Evolutionary conservation across 805 yeast species (phyloP).

Genomic region (Yarrowia alimentaria): DNA sequence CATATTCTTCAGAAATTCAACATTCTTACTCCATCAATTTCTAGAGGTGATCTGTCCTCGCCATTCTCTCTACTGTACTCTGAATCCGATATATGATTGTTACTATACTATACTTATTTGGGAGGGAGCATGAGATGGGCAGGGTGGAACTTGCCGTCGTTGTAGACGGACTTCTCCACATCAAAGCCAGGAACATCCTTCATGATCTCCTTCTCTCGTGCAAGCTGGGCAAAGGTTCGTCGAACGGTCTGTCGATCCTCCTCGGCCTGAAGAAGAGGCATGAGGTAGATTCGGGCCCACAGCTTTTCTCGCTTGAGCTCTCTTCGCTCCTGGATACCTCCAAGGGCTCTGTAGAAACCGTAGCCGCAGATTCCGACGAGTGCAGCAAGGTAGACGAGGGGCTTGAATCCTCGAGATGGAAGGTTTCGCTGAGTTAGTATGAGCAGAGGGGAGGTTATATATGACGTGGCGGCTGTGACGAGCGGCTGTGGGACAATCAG

Average conservation of each 20-base stretch:
- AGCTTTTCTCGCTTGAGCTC: slow-evolving; percentile 72
- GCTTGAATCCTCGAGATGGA: slow-evolving; percentile 83
- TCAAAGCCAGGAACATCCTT: slow-evolving; percentile 64
- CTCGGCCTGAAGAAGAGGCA: slow-evolving; percentile 77
- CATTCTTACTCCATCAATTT: no score
- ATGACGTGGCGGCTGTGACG: no score
- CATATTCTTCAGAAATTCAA: no score
- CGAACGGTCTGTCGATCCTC: slow-evolving; percentile 76
- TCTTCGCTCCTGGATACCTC: slow-evolving; percentile 68
- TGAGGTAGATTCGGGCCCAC: slow-evolving; percentile 72
- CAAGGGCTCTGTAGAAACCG: slow-evolving; percentile 65
- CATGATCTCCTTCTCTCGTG: slow-evolving; percentile 69
- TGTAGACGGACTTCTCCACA: slow-evolving; percentile 49
- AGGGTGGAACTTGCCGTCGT: slow-evolving; percentile 46
- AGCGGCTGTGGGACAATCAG: no score
- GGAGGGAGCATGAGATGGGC: slow-evolving; percentile 34
- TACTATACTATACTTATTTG: slow-evolving; percentile 26
- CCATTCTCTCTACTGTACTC: neutral
- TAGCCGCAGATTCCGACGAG: slow-evolving; percentile 62
- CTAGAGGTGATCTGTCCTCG: no score
- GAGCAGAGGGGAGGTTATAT: no score
- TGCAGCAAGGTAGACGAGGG: slow-evolving; percentile 65
- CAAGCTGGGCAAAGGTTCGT: slow-evolving; percentile 61
- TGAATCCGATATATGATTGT: slow-evolving; percentile 14
- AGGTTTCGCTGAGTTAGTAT: slow-evolving; percentile 53